Evolutionary conservation across 1,284 basidiomycete species (phyloP), one percentile per base, ranked within the genome.

Genomic region (Quambalaria eucalypti): DNA sequence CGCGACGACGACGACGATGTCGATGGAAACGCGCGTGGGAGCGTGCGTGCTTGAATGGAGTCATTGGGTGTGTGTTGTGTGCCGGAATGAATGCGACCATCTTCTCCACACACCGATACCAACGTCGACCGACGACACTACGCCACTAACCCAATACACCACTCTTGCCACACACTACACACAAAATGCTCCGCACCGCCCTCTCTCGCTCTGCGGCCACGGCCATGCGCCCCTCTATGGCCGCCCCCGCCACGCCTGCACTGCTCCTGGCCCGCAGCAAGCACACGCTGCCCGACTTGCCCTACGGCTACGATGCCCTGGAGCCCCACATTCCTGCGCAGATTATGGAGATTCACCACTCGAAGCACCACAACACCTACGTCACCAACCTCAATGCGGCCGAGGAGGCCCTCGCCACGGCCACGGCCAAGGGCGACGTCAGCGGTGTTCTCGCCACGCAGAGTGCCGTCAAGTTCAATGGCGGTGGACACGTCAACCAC

Each of bases 401-500:
- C 49, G 71, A 73, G 53, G 69, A 74, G 44, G 52, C 50, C 19
- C 62, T 74, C 23, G 26, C 50, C 28, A 63, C 73, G 26, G 70
- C 70, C 1, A 28, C 66, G 38, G 54, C 60, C 42, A 66, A 71
- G 48, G 61, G 64, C 46, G 68, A 73, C 54, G 61, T 68, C 53
- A 67, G 66, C 54, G 52, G 55, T 6, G 54, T 61, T 25, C 62
- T 75, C 29, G 61, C 62, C 2, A 48, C 61, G 5, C 66, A 68
- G 56, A 66, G 64, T 50, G 69, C 68, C 2, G 60, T 75, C 63
- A 74, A 72, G 53, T 75, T 75, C 54, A 75, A 75, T 63, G 73
- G 73, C 28, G 73, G 73, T 46, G 56, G 71, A n/a, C 66, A 71
- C 61, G 64, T 75, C 59, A 75, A 75, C 68, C 73, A 75, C 65